phyloP scores from a whole-genome alignment of 2,329 filamentous ascomycete species.

The Colletotrichum lupini region DNA sequence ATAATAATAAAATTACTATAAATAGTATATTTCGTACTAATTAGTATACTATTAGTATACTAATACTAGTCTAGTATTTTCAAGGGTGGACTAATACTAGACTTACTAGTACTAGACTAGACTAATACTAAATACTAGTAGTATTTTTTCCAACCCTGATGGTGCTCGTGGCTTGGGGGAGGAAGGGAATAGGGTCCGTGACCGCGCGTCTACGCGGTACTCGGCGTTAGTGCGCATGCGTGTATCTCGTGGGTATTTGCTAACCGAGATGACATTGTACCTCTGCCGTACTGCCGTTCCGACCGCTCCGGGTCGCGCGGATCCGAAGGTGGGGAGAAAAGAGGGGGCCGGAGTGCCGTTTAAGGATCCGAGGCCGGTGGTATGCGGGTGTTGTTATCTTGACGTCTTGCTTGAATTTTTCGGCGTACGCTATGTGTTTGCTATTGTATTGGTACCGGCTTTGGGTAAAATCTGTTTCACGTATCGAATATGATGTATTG shows the following conservation, averaged over 20 bases:
- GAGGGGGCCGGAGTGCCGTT: background rate
- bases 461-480: background rate
- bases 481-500: background rate
- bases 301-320: background rate
- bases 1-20: no score
- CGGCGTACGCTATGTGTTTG: background rate
- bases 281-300: background rate
- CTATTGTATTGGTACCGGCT: background rate
- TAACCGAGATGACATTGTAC: constrained; percentile 26
- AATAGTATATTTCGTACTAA: no score
- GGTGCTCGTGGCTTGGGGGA: background rate
- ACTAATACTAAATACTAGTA: no score
- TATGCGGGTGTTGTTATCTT: background rate
- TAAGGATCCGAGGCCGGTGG: background rate
- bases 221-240: constrained; percentile 2
- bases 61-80: no score
- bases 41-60: no score
- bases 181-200: background rate
- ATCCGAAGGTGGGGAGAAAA: background rate
- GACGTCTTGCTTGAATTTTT: background rate
- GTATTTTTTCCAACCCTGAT: no score
- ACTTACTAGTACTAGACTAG: no score
- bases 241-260: background rate
- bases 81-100: no score
- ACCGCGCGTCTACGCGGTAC: background rate